Evolutionary conservation across 805 yeast genomes (phyloP).

Genomic region (Metschnikowia lunata): DNA sequence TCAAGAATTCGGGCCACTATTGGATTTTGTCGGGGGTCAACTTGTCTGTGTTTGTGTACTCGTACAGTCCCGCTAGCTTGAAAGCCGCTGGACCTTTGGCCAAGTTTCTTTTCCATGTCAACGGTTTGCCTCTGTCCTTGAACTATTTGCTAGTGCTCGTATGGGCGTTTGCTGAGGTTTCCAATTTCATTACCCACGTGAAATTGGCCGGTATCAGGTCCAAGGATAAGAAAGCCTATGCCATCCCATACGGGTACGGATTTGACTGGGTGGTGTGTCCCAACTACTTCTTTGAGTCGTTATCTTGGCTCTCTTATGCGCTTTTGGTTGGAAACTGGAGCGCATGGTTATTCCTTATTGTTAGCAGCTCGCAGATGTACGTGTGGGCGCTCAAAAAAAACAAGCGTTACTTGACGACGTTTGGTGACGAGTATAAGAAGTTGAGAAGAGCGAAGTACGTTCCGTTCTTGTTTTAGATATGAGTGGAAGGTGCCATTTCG

Average conservation of each 20-base stretch:
- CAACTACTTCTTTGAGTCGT: slow-evolving; percentile 84
- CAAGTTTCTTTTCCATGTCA: slow-evolving; percentile 41
- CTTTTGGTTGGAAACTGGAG: slow-evolving; percentile 74
- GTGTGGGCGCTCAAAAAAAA: slow-evolving; percentile 90
- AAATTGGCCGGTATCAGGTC: slow-evolving; percentile 58
- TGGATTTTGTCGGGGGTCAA: slow-evolving; percentile 82
- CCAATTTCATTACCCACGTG: slow-evolving; percentile 70
- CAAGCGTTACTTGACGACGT: slow-evolving; percentile 55
- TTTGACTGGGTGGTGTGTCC: slow-evolving; percentile 84
- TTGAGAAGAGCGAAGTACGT: slow-evolving; percentile 67
- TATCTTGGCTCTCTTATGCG: slow-evolving; percentile 70
- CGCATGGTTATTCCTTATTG: slow-evolving; percentile 62
- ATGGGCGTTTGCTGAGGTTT: slow-evolving; percentile 60
- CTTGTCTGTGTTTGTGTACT: slow-evolving; percentile 48
- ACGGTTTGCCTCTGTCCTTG: slow-evolving; percentile 31
- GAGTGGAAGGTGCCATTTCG: no score
- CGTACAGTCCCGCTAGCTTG: slow-evolving; percentile 16
- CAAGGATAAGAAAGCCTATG: slow-evolving; percentile 49
- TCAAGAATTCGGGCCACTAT: slow-evolving; percentile 87
- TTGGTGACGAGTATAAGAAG: slow-evolving; percentile 76
- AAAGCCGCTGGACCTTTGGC: slow-evolving; percentile 18
- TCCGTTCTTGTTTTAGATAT: slow-evolving; percentile 44
- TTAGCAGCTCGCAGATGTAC: slow-evolving; percentile 80
- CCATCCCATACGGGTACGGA: slow-evolving; percentile 79
- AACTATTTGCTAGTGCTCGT: slow-evolving; percentile 34